phyloP scores from a whole-genome alignment of 2,329 filamentous ascomycete genomes.

The Fusarium pilosicola region DNA sequence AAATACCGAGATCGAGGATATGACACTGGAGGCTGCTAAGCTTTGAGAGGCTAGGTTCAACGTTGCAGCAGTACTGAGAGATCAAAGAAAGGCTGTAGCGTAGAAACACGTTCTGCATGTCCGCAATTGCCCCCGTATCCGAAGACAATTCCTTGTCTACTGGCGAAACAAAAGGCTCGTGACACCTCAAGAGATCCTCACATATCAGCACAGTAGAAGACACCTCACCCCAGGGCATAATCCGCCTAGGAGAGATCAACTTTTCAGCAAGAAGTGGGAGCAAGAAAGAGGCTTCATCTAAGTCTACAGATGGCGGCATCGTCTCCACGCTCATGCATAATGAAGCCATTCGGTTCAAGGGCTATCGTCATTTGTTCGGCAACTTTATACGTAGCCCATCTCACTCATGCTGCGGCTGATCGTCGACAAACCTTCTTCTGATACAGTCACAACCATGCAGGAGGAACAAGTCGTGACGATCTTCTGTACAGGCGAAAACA shows the following conservation, averaged over 20 bases:
- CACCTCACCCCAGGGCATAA: background rate
- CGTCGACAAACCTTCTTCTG: rapidly evolving
- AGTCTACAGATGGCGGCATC: rapidly evolving
- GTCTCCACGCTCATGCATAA: too few relatives aligned
- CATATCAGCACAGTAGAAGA: rapidly evolving
- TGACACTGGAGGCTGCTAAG: background rate
- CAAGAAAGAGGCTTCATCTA: too few relatives aligned
- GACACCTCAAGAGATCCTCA: background rate
- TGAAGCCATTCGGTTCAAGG: rapidly evolving
- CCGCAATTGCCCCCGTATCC: rapidly evolving
- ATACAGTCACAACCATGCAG: rapidly evolving
- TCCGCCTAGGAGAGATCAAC: too few relatives aligned
- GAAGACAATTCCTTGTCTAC: background rate
- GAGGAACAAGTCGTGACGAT: too few relatives aligned
- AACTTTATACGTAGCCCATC: too few relatives aligned
- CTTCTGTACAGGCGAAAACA: rapidly evolving
- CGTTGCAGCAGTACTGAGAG: background rate
- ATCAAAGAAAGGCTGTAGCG: background rate
- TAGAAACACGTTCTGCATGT: rapidly evolving
- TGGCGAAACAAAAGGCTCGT: background rate
- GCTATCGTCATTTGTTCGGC: too few relatives aligned
- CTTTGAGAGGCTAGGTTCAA: background rate
- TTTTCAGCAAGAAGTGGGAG: too few relatives aligned
- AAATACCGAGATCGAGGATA: background rate
- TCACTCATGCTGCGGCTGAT: background rate